Evolutionary conservation across 768 basidiomycete species (phyloP).

Genomic region (Pisolithus sp.): DNA sequence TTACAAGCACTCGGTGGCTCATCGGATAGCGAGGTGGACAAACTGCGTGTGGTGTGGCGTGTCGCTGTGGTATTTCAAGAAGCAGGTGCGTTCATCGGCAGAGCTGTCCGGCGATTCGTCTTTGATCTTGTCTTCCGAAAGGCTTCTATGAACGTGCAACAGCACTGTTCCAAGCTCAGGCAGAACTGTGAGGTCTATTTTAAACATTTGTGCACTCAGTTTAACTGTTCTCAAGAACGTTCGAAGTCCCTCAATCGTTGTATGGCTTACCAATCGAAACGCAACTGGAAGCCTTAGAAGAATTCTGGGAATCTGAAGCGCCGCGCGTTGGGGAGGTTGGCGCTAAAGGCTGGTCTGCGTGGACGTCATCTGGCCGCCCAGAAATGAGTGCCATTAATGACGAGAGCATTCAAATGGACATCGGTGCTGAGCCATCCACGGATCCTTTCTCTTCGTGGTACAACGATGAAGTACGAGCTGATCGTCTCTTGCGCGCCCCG

Average conservation of each 20-base stretch:
- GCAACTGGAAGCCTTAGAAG: slow-evolving; percentile 58
- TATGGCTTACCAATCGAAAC: slow-evolving; percentile 36
- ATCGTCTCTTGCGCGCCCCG: slow-evolving; percentile 41
- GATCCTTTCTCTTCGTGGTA: slow-evolving; percentile 74
- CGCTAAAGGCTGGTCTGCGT: slow-evolving; percentile 64
- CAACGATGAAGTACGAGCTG: slow-evolving; percentile 44
- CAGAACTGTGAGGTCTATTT: slow-evolving; percentile 57
- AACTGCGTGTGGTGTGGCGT: slow-evolving; percentile 67
- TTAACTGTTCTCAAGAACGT: slow-evolving; percentile 34
- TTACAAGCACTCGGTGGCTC: slow-evolving; percentile 35
- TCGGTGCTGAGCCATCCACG: slow-evolving; percentile 21
- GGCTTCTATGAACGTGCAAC: slow-evolving; percentile 70
- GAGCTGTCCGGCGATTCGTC: background rate
- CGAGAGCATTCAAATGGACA: slow-evolving; percentile 10
- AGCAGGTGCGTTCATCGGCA: slow-evolving; percentile 48
- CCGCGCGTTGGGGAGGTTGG: slow-evolving; percentile 67
- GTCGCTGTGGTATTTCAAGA: slow-evolving; percentile 52
- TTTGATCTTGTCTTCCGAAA: slow-evolving; percentile 21
- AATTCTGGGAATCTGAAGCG: slow-evolving; percentile 79
- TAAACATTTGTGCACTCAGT: background rate
- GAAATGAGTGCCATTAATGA: slow-evolving; percentile 14
- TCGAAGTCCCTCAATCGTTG: slow-evolving; percentile 46
- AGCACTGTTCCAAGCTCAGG: slow-evolving; percentile 78
- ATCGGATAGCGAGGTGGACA: slow-evolving; percentile 44
- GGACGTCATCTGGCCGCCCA: slow-evolving; percentile 44